Conservation (phyloP, 208 protist genomes). For the Tritrichomonas musculus region DNA sequence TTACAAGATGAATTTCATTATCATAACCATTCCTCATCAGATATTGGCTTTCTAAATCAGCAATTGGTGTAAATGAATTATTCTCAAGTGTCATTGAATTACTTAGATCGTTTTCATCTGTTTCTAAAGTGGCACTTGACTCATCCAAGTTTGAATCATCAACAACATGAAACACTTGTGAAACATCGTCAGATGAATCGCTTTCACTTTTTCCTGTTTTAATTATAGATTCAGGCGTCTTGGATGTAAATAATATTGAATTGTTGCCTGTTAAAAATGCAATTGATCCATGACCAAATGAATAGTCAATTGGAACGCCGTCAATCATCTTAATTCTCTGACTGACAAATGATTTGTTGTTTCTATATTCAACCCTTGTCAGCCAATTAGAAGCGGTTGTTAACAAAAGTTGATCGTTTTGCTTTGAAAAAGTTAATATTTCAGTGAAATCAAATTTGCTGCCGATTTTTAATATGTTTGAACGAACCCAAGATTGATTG, state of each 20-base stretch:
- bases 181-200: too few relatives aligned
- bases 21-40: too few relatives aligned
- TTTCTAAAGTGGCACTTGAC: too few relatives aligned
- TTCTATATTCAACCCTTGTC: neutral
- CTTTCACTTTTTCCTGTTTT: too few relatives aligned
- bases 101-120: too few relatives aligned
- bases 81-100: too few relatives aligned
- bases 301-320: neutral
- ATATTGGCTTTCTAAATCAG: too few relatives aligned
- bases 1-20: too few relatives aligned
- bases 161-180: too few relatives aligned
- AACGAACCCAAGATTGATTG: neutral
- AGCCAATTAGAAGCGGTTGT: neutral
- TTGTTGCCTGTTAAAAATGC: neutral
- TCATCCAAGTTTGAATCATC: too few relatives aligned
- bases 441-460: neutral
- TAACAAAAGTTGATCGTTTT: neutral
- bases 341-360: neutral
- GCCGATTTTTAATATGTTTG: too few relatives aligned
- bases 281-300: neutral
- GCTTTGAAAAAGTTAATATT: neutral
- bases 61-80: too few relatives aligned
- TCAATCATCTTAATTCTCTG: neutral
- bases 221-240: neutral
- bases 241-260: neutral